These are phyloP conservation scores for Termitomyces titanicus DNA, from an alignment of 768 basidiomycete species.

Conservation along the genomic window DNA sequence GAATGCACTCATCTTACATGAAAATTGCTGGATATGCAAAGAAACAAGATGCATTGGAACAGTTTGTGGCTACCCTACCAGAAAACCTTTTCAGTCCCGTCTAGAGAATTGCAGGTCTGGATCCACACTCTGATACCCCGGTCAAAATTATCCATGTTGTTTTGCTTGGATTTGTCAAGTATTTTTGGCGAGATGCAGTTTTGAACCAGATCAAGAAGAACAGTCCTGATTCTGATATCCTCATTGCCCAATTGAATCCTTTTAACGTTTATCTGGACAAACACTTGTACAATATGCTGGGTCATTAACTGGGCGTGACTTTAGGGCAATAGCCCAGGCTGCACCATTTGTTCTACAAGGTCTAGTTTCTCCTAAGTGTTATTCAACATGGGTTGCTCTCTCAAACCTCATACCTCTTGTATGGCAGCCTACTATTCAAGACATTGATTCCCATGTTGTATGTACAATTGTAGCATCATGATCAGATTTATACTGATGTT, in stretches of 20 bases:
- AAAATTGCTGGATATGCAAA: too few relatives aligned
- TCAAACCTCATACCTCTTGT: slow-evolving; percentile 23
- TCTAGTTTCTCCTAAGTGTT: slow-evolving; percentile 18
- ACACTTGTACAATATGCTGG: slow-evolving; percentile 33
- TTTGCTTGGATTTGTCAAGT: slow-evolving; percentile 44
- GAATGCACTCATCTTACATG: too few relatives aligned
- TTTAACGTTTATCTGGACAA: slow-evolving; percentile 25
- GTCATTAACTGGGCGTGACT: slow-evolving; percentile 30
- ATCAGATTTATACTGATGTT: not conserved
- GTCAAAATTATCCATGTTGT: slow-evolving; percentile 43
- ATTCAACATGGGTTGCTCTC: slow-evolving; percentile 26
- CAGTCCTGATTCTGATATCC: slow-evolving; percentile 17
- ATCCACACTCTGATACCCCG: slow-evolving; percentile 40
- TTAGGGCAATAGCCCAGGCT: slow-evolving; percentile 23
- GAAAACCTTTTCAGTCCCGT: slow-evolving; percentile 29
- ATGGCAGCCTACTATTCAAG: slow-evolving; percentile 31
- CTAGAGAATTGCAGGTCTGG: slow-evolving; percentile 31
- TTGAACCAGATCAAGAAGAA: slow-evolving; percentile 22
- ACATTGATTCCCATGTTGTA: slow-evolving; percentile 21
- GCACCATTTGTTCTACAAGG: slow-evolving; percentile 31
- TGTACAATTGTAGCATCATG: not conserved
- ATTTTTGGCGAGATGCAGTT: slow-evolving; percentile 40
- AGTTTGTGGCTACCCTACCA: slow-evolving; percentile 8
- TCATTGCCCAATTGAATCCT: slow-evolving; percentile 20
- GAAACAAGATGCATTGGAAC: too few relatives aligned